phyloP scores from a whole-genome alignment of 75 land plant genomes.

The Picea sitchensis region DNA sequence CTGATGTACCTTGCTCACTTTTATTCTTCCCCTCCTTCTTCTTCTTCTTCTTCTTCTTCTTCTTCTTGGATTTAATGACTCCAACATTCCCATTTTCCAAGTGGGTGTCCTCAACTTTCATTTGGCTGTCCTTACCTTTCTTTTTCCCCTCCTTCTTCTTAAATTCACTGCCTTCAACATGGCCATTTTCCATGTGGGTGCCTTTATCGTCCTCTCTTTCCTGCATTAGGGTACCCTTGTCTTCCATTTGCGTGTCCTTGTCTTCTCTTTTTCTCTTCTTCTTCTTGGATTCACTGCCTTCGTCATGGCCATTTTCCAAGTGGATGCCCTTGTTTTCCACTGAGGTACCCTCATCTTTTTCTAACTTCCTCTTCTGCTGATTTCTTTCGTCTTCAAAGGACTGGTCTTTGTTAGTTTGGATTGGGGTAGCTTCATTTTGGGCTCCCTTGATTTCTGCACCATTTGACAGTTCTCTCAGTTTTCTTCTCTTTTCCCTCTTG shows the following conservation, averaged over 20 bases:
- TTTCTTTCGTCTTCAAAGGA: neutral
- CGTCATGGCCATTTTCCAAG: neutral
- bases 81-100: conserved; percentile 17
- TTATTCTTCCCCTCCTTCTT: conserved; percentile 19
- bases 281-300: conserved; percentile 12
- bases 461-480: neutral
- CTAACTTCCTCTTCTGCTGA: conserved; percentile 12
- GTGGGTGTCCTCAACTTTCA: neutral
- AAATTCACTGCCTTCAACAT: neutral
- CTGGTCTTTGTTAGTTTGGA: neutral
- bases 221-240: neutral
- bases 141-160: conserved; percentile 19
- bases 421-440: neutral
- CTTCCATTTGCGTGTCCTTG: conserved; percentile 9
- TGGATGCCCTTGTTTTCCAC: neutral
- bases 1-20: neutral
- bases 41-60: conserved; percentile 20
- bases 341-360: neutral
- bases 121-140: conserved; percentile 36
- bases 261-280: conserved; percentile 14
- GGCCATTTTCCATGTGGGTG: neutral
- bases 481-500: conserved; percentile 2
- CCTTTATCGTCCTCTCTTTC: neutral
- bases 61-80: neutral
- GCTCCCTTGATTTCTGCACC: neutral